Base-by-base conservation (phyloP, 1,284 basidiomycete genomes). In the Trichosporon faecale region DNA sequence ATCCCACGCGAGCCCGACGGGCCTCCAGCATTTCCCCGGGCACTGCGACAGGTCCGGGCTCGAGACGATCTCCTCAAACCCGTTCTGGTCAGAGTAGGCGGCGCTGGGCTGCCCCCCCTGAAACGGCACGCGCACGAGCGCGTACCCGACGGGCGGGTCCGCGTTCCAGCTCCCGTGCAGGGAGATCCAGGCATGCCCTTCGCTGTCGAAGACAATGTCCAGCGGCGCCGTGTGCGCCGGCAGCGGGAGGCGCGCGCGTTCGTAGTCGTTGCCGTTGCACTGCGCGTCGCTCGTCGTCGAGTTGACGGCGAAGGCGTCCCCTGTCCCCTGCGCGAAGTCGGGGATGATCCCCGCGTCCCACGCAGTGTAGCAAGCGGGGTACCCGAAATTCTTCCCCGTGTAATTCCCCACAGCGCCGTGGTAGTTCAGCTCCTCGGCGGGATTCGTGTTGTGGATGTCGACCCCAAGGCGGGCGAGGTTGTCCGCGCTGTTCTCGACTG, bases 121-220 rank as follows among this genome's bases (percentile, higher is more conserved):
- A 57, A 67, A 66, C 40, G 60, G 23, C 2, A 70, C 64, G 0
- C 33, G 11, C 0, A n/a, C 35, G 57, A 72, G 64, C 1, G 40
- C 18, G 66, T 72, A 72, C 0, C 71, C 71, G 4, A 69, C 64
- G 0, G 66, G 66, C 33, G 44, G 11, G n/a, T 65, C 66, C 8
- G 68, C 35, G 66, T 72, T 72, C 71, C 71, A 72, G 68, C 68
- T 69, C 1, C 71, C 71, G 64, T 69, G 71, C 64, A 68, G 64
- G 14, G 71, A 44, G 23, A 72, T 23, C 14, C 44, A 69, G 9
- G 71, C 71, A 11, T 46, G 55, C 16, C 71, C 6, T 44, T 16
- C 14, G 9, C 25, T n/a, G 57, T 67, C 66, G 46, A 72, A 72
- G 40, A 33, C n/a, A 57, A 72, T 69, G 57, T 72, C 71, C 5